These are phyloP conservation scores for Globisporangium solare DNA, from an alignment of 352 stramenopile species.

Conservation along the genomic window DNA sequence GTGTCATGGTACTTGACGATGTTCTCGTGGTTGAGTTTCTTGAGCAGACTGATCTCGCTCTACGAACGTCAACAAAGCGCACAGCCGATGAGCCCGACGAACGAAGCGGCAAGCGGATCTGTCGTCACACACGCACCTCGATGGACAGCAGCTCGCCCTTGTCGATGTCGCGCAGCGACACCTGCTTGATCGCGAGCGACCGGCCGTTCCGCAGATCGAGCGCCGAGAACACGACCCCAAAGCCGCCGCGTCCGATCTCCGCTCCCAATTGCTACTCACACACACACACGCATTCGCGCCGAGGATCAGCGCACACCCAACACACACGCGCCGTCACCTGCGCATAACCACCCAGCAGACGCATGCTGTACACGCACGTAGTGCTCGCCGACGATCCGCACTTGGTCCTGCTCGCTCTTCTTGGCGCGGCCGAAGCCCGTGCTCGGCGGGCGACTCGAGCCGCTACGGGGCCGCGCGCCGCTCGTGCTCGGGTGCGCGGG, in stretches of 20 bases:
- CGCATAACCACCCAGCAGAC: background rate
- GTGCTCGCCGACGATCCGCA: slow-evolving; percentile 67
- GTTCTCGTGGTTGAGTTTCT: slow-evolving; percentile 93
- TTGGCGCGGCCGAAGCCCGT: slow-evolving; percentile 4
- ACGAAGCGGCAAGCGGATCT: background rate
- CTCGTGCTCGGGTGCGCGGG: background rate
- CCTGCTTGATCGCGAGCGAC: slow-evolving; percentile 86
- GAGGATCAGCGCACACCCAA: background rate
- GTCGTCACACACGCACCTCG: slow-evolving; percentile 32
- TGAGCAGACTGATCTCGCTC: slow-evolving; percentile 90
- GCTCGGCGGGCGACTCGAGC: slow-evolving; percentile 7
- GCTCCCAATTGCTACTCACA: slow-evolving; percentile 80
- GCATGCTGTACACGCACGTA: slow-evolving; percentile 40
- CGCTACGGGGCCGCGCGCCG: slow-evolving; percentile 10
- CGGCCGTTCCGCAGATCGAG: slow-evolving; percentile 79
- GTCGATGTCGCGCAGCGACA: slow-evolving; percentile 79
- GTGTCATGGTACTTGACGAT: slow-evolving; percentile 96
- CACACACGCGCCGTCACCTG: background rate
- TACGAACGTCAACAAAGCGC: slow-evolving; percentile 9
- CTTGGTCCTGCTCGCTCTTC: slow-evolving; percentile 41
- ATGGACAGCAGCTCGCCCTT: slow-evolving; percentile 81
- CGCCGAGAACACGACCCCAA: slow-evolving; percentile 88
- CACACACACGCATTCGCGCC: background rate
- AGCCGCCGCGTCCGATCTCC: slow-evolving; percentile 90
- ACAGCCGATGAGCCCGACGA: background rate